phyloP scores from a whole-genome alignment of 768 basidiomycete species.

The Mycena alexandri region DNA sequence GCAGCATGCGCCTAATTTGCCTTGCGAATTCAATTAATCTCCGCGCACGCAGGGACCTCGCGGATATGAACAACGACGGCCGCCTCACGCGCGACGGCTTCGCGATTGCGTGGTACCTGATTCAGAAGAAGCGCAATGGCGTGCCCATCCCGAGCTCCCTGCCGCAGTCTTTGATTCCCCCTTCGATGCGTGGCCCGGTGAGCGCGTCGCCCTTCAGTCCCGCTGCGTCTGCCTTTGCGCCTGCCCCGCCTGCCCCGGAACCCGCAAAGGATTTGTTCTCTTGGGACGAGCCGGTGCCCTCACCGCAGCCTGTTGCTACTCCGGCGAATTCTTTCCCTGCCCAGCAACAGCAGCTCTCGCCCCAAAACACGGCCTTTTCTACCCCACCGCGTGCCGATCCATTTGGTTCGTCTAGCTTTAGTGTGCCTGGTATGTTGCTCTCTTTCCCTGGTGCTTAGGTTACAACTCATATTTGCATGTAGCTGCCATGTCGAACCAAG shows the following conservation, averaged over 20 bases:
- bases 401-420: constrained; percentile 54
- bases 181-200: constrained; percentile 72
- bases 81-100: constrained; percentile 91
- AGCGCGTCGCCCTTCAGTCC: constrained; percentile 56
- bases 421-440: constrained; percentile 43
- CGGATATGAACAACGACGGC: constrained; percentile 91
- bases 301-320: constrained; percentile 55
- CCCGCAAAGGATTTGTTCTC: constrained; percentile 60
- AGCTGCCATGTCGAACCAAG: constrained; percentile 48
- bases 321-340: constrained; percentile 53
- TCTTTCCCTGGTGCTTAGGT: constrained; percentile 16
- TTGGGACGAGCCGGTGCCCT: constrained; percentile 68
- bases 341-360: constrained; percentile 46
- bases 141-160: constrained; percentile 80
- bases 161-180: constrained; percentile 84
- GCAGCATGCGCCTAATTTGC: constrained; percentile 39
- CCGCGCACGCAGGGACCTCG: constrained; percentile 79
- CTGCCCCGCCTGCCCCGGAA: constrained; percentile 60
- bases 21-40: constrained; percentile 18
- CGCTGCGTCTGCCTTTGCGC: constrained; percentile 24
- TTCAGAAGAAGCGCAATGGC: constrained; percentile 86
- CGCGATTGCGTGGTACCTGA: constrained; percentile 95
- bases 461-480: constrained; percentile 28
- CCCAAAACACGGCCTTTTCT: constrained; percentile 50
- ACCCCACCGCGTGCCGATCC: constrained; percentile 60